Conservation (phyloP, 352 stramenopile genomes). For the Elongisporangium senticosum region DNA sequence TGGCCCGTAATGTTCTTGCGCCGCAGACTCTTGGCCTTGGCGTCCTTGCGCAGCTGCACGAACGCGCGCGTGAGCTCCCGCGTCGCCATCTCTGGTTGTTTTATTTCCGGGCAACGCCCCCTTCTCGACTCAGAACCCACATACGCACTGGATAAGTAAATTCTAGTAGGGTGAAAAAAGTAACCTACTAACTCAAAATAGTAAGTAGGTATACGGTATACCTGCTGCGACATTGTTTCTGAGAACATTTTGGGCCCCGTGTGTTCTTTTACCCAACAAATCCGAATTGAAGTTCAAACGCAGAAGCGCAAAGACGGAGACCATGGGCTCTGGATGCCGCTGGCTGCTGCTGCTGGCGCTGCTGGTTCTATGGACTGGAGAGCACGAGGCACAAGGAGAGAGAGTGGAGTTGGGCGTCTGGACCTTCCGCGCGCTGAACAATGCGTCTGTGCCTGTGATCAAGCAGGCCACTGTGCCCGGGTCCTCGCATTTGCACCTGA, state of each 20-base stretch:
- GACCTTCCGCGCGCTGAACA: constrained; percentile 45
- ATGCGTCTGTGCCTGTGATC: constrained; percentile 37
- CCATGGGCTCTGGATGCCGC: constrained; percentile 1
- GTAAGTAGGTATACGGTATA: too few species aligned
- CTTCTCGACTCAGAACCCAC: not conserved
- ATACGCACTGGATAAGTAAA: not conserved
- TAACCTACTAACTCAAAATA: not conserved
- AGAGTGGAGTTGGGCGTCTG: constrained; percentile 35
- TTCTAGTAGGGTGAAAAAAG: not conserved
- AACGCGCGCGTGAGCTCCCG: constrained; percentile 73
- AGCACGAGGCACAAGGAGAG: constrained; percentile 5
- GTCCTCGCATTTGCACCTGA: constrained; percentile 67
- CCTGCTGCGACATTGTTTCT: not conserved
- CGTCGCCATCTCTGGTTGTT: constrained; percentile 53
- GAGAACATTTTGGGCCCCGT: not conserved
- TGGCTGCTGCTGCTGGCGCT: not conserved
- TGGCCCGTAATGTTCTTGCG: constrained; percentile 82
- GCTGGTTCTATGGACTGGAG: constrained; percentile 3
- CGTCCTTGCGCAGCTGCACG: constrained; percentile 61
- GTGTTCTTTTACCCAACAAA: not conserved
- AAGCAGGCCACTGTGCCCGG: constrained; percentile 51
- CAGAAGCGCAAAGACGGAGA: not conserved
- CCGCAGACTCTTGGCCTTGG: constrained; percentile 78
- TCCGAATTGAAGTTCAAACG: not conserved
- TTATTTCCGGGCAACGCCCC: not conserved